A percentile compares a stretch with the other conserved stretches of the same genome.
phyloP scores from a whole-genome alignment of 768 basidiomycete genomes.

The Mycena latifolia region DNA sequence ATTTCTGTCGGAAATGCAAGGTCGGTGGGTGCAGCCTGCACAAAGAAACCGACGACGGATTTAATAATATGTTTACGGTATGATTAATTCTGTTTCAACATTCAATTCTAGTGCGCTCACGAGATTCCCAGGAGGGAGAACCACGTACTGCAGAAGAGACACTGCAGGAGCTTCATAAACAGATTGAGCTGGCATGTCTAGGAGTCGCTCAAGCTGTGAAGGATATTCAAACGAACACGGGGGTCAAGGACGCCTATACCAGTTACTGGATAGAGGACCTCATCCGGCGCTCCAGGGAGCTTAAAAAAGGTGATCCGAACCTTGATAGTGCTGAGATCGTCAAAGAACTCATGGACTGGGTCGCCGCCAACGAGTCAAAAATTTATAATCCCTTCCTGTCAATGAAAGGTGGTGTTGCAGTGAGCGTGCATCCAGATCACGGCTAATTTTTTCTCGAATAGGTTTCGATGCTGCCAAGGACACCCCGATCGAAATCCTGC shows the following conservation, averaged over 20 bases:
- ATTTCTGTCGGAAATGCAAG: slow-evolving; percentile 1
- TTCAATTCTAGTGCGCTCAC: not conserved
- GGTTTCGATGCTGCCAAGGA: slow-evolving; percentile 23
- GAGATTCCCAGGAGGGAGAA: not conserved
- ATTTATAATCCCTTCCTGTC: slow-evolving; percentile 49
- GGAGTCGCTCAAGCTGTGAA: slow-evolving; percentile 45
- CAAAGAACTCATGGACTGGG: slow-evolving; percentile 43
- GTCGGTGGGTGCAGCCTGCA: slow-evolving; percentile 45
- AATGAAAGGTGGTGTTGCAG: slow-evolving; percentile 41
- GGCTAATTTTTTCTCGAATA: not conserved
- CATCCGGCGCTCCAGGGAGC: slow-evolving; percentile 36
- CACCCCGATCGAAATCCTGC: slow-evolving; percentile 42
- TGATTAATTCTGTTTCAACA: slow-evolving; percentile 17
- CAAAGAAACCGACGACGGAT: slow-evolving; percentile 50
- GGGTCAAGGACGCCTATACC: slow-evolving; percentile 54
- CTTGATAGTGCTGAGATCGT: slow-evolving; percentile 37
- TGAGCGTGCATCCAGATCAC: not conserved
- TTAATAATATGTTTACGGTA: slow-evolving; percentile 47
- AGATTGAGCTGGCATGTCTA: not conserved
- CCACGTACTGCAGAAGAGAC: not conserved
- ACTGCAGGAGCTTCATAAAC: not conserved
- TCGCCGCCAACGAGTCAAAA: slow-evolving; percentile 35
- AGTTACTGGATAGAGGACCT: slow-evolving; percentile 53
- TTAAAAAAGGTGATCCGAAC: slow-evolving; percentile 38
- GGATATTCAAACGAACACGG: slow-evolving; percentile 44